Conservation (phyloP, 2,329 filamentous ascomycete genomes). For the Capronia epimyces region DNA sequence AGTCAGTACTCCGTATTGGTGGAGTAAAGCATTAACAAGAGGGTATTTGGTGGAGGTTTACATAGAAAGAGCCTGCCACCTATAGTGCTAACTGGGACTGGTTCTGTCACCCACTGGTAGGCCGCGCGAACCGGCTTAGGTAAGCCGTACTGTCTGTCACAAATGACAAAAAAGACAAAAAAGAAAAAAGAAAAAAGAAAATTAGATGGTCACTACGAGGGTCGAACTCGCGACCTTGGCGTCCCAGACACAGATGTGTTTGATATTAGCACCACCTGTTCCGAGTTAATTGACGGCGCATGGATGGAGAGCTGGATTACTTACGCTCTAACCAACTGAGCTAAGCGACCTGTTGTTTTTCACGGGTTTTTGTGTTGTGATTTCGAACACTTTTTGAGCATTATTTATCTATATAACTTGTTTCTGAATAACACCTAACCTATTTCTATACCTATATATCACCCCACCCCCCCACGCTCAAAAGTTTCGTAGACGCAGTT, state of each 20-base stretch:
- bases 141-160: neutral
- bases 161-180: conserved; percentile 4
- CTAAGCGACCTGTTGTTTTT: conserved; percentile 22
- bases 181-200: conserved; percentile 8
- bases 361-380: no score
- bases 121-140: neutral
- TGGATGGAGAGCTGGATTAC: neutral
- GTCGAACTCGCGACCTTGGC: conserved; percentile 22
- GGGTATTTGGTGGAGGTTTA: no score
- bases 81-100: neutral
- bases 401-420: conserved; percentile 3
- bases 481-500: no score
- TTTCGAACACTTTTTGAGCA: neutral
- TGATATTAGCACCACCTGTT: conserved; percentile 18
- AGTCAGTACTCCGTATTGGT: no score
- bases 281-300: neutral
- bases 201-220: conserved; percentile 17
- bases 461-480: no score
- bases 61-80: no score
- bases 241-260: conserved; percentile 4
- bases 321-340: conserved; percentile 8
- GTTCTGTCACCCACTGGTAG: neutral
- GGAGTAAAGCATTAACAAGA: no score
- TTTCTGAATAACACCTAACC: neutral
- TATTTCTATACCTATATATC: neutral